These are phyloP conservation scores for Thalassiosira hispida DNA, from an alignment of 352 stramenopile genomes.

Conservation along the genomic window DNA sequence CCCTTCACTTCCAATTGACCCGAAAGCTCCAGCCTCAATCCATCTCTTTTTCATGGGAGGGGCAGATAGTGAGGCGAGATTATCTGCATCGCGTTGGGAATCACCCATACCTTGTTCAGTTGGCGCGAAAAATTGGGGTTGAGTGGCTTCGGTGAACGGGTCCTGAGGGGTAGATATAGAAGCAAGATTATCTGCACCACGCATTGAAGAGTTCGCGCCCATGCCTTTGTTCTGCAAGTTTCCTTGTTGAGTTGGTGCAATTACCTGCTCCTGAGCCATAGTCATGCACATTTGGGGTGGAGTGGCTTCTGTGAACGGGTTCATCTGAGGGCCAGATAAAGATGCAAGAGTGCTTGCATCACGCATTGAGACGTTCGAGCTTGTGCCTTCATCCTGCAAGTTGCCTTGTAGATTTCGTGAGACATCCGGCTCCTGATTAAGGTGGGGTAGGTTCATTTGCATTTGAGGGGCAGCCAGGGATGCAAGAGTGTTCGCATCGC, in stretches of 20 bases:
- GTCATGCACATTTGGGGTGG: not conserved
- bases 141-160: not conserved
- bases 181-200: not conserved
- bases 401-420: not conserved
- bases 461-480: not conserved
- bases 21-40: slow-evolving; percentile 13
- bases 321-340: not conserved
- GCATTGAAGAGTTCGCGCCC: not conserved
- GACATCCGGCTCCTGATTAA: not conserved
- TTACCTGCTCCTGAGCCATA: not conserved
- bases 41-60: slow-evolving; percentile 27
- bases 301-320: not conserved
- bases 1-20: not conserved
- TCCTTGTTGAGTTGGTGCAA: not conserved
- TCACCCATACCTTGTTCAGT: not conserved
- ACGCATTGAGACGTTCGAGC: not conserved
- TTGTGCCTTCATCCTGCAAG: not conserved
- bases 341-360: not conserved
- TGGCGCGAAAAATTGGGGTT: not conserved
- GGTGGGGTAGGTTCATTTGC: not conserved
- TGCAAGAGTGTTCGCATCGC: not conserved
- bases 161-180: not conserved
- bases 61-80: not conserved
- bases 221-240: not conserved
- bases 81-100: not conserved